A percentile compares a stretch with the other conserved stretches of the same genome.
phyloP scores from a whole-genome alignment of 2,329 filamentous ascomycete genomes.

The Fusarium stilboides region DNA sequence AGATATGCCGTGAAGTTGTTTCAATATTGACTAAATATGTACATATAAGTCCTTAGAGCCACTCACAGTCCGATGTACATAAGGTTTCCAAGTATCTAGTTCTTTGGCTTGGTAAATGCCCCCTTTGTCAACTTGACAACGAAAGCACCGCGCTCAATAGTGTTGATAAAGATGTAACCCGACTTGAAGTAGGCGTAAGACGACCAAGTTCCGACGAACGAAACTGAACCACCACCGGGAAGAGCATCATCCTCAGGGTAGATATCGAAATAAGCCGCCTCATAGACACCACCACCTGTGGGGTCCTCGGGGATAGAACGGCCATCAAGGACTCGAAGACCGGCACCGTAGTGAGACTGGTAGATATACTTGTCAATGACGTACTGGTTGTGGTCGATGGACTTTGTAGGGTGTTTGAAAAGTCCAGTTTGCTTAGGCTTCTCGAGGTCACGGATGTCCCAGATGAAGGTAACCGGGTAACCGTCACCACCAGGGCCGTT shows the following conservation, averaged over 20 bases:
- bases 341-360: constrained; percentile 66
- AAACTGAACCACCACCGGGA: constrained; percentile 56
- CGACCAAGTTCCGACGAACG: constrained; percentile 63
- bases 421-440: constrained; percentile 60
- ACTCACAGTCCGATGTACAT: no score
- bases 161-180: constrained; percentile 66
- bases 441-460: constrained; percentile 62
- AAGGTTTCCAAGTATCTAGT: neutral
- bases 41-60: neutral
- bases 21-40: neutral
- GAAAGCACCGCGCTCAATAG: constrained; percentile 66
- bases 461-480: constrained; percentile 66
- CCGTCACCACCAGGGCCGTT: constrained; percentile 59
- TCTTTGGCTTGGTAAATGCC: constrained; percentile 26
- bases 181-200: constrained; percentile 65
- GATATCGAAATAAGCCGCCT: constrained; percentile 66
- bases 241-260: constrained; percentile 65
- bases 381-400: constrained; percentile 67
- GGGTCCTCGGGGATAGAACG: constrained; percentile 58
- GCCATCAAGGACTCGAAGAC: constrained; percentile 60
- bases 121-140: constrained; percentile 58
- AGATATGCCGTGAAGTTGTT: neutral
- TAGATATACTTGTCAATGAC: constrained; percentile 61
- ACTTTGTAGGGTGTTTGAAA: constrained; percentile 59
- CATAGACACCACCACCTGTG: constrained; percentile 61